Percentiles rank a stretch among this genome's conserved stretches.
Evolutionary conservation across 495 filamentous ascomycete species (phyloP).

Genomic region (Niebla homalea): DNA sequence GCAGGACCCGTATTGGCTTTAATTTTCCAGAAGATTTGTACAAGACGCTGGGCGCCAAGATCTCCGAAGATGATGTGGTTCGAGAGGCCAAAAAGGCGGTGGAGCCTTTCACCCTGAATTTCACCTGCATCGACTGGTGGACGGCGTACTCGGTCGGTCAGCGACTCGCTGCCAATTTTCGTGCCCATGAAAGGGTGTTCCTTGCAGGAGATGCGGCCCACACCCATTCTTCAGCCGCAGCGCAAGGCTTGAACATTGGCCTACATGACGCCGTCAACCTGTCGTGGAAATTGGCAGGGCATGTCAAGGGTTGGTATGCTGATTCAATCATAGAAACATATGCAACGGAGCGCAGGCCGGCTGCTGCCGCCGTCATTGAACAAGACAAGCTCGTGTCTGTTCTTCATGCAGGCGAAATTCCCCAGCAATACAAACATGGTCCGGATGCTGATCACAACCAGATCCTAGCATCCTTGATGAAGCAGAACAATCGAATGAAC

Average conservation of each 20-base stretch:
- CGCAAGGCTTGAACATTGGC: conserved; percentile 41
- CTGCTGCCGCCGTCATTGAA: conserved; percentile 29
- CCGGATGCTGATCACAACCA: not conserved
- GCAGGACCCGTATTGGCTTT: conserved; percentile 38
- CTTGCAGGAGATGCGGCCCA: conserved; percentile 40
- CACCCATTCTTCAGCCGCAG: conserved; percentile 35
- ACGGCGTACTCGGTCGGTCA: conserved; percentile 45
- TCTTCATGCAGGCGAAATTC: conserved; percentile 6
- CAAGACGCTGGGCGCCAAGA: conserved; percentile 23
- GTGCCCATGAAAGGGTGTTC: conserved; percentile 28
- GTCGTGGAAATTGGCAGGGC: conserved; percentile 35
- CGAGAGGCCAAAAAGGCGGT: conserved; percentile 30
- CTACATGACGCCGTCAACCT: conserved; percentile 43
- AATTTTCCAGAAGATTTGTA: conserved; percentile 34
- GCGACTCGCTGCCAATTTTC: conserved; percentile 33
- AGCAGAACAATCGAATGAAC: conserved; percentile 4
- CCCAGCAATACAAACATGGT: conserved; percentile 1
- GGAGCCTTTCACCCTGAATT: conserved; percentile 33
- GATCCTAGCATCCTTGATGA: conserved; percentile 1
- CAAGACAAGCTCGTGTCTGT: conserved; percentile 27
- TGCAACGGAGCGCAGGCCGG: conserved; percentile 25
- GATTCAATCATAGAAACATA: conserved; percentile 31
- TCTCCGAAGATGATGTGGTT: conserved; percentile 19
- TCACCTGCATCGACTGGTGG: conserved; percentile 42
- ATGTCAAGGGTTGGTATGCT: conserved; percentile 24